phyloP scores from a whole-genome alignment of 495 filamentous ascomycete species.

The Saxispiralis lemnorum region DNA sequence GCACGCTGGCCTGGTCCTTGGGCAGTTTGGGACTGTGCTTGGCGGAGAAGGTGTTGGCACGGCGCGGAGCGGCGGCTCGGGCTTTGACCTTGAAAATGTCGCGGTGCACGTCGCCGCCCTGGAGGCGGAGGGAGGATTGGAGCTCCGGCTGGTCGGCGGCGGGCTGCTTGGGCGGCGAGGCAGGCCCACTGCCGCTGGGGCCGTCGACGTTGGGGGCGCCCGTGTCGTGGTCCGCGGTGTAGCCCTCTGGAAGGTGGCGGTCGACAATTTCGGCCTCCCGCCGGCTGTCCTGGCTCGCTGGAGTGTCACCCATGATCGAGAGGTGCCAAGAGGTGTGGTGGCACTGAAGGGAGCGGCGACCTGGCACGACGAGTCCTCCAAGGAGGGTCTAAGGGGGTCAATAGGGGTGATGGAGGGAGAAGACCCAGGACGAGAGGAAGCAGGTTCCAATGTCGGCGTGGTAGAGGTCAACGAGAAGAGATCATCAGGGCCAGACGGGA shows the following conservation, averaged over 20 bases:
- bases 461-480: too few relatives aligned
- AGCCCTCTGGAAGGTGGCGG: conserved; percentile 14
- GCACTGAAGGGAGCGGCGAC: too few relatives aligned
- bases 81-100: conserved; percentile 38
- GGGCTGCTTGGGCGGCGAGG: not conserved
- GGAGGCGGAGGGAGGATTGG: conserved; percentile 43
- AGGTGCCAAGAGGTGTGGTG: too few relatives aligned
- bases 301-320: conserved; percentile 11
- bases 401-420: too few relatives aligned
- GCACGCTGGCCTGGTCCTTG: conserved; percentile 13
- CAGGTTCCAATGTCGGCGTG: too few relatives aligned
- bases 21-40: conserved; percentile 7
- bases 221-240: conserved; percentile 8
- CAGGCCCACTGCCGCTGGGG: not conserved
- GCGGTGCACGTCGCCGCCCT: conserved; percentile 51
- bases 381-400: too few relatives aligned
- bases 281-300: conserved; percentile 7
- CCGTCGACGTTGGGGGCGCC: not conserved
- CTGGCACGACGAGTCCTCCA: too few relatives aligned
- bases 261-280: conserved; percentile 15
- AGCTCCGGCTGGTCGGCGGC: conserved; percentile 4
- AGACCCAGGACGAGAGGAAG: too few relatives aligned
- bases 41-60: conserved; percentile 41
- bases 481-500: too few relatives aligned
- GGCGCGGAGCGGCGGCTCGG: conserved; percentile 29